Percentiles rank a stretch among this genome's conserved stretches.
Evolutionary conservation across 148 eudicot genomes (phyloP).

Genomic region (Nyssa sinensis): DNA sequence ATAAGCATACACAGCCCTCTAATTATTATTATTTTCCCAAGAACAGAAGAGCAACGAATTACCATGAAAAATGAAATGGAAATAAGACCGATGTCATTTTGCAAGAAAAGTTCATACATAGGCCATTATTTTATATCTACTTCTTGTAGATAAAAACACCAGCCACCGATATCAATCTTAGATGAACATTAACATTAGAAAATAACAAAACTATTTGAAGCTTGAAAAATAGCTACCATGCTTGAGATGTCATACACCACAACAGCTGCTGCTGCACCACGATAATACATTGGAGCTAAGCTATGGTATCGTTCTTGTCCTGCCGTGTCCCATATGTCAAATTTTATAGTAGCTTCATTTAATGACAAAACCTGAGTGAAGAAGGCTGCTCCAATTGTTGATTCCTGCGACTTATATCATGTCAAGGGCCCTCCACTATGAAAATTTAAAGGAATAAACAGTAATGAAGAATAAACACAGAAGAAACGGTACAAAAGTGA

Average conservation of each 20-base stretch:
- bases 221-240: slow-evolving; percentile 31
- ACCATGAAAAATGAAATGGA: not conserved
- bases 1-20: no score
- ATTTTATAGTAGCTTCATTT: slow-evolving; percentile 54
- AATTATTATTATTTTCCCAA: no score
- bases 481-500: slow-evolving; percentile 8
- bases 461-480: not conserved
- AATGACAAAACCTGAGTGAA: slow-evolving; percentile 63
- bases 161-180: not conserved
- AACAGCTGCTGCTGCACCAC: slow-evolving; percentile 75
- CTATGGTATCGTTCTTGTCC: slow-evolving; percentile 82
- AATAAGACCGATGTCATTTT: not conserved
- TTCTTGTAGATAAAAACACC: not conserved
- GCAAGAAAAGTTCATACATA: not conserved
- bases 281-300: slow-evolving; percentile 87
- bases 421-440: not conserved
- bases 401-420: slow-evolving; percentile 42
- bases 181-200: not conserved
- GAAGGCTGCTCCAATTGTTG: slow-evolving; percentile 82
- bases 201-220: not conserved
- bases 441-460: no score
- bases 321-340: slow-evolving; percentile 90
- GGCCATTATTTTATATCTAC: no score
- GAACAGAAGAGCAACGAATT: no score
- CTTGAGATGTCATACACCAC: slow-evolving; percentile 74